Conservation (phyloP, 805 yeast genomes). For the Candida nemodendra region DNA sequence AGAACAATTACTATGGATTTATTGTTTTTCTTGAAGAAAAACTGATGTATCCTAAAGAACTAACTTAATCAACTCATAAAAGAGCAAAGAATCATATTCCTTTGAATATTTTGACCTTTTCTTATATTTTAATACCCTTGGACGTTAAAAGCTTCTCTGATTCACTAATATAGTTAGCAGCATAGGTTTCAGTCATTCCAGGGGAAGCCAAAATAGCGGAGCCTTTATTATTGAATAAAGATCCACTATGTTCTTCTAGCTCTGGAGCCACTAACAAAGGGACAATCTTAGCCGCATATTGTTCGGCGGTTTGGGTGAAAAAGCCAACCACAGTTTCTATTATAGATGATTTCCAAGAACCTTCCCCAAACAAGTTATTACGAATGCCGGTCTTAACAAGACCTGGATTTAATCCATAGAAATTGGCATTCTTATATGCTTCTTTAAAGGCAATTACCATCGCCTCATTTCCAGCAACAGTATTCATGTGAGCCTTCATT, state of each 20-base stretch:
- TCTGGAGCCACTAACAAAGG: constrained; percentile 34
- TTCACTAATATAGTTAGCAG: constrained; percentile 23
- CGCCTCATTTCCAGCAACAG: constrained; percentile 44
- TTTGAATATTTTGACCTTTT: no score
- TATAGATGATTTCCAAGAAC: constrained; percentile 21
- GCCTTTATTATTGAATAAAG: constrained; percentile 32
- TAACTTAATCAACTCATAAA: no score
- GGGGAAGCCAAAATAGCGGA: constrained; percentile 26
- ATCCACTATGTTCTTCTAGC: constrained; percentile 31
- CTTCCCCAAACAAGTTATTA: constrained; percentile 32
- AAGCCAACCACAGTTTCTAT: constrained; percentile 33
- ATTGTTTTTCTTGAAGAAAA: no score
- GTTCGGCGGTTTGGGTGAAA: constrained; percentile 33
- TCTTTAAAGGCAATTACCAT: constrained; percentile 23
- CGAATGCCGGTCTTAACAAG: constrained; percentile 37
- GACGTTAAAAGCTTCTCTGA: constrained; percentile 25
- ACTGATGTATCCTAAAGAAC: no score
- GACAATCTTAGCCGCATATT: constrained; percentile 31
- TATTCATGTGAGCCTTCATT: constrained; percentile 35
- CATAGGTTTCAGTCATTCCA: constrained; percentile 32
- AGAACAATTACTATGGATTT: no score
- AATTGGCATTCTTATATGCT: constrained; percentile 20
- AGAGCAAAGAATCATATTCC: no score
- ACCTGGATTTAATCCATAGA: constrained; percentile 43
- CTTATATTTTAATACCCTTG: constrained; percentile 8